Evolutionary conservation across 345 rosid species (phyloP).

Genomic region (Diplotaxis tenuifolia): DNA sequence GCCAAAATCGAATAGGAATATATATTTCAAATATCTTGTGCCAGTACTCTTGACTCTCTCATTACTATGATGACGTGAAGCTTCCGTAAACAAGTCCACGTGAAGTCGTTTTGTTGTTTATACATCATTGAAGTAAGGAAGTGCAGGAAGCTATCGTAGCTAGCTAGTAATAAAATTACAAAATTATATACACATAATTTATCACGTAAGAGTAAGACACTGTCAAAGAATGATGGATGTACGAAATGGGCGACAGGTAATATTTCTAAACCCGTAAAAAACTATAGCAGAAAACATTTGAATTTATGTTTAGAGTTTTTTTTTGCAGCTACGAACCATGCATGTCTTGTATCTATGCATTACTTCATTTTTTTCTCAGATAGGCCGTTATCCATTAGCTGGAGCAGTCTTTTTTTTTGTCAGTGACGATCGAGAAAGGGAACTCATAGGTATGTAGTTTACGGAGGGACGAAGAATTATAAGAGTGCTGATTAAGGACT

Average conservation of each 20-base stretch:
- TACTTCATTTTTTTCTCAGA: neutral
- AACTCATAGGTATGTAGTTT: neutral
- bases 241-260: neutral
- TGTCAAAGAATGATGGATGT: neutral
- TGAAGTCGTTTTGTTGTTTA: slow-evolving; percentile 17
- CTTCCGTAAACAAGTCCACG: slow-evolving; percentile 26
- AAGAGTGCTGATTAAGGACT: neutral
- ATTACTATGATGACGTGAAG: slow-evolving; percentile 35
- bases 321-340: neutral
- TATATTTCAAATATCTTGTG: slow-evolving; percentile 24
- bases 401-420: neutral
- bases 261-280: neutral
- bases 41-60: slow-evolving; percentile 35
- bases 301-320: too few species aligned
- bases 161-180: neutral
- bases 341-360: neutral
- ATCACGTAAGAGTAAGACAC: neutral
- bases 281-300: neutral
- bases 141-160: neutral
- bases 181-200: neutral
- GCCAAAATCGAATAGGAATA: slow-evolving; percentile 1
- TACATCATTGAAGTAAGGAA: neutral
- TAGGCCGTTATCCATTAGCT: neutral
- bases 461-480: neutral
- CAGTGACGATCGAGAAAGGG: neutral